Evolutionary conservation across 768 basidiomycete species (phyloP), one percentile per base, ranked within the genome.

Genomic region (Thelephora ganbajun): DNA sequence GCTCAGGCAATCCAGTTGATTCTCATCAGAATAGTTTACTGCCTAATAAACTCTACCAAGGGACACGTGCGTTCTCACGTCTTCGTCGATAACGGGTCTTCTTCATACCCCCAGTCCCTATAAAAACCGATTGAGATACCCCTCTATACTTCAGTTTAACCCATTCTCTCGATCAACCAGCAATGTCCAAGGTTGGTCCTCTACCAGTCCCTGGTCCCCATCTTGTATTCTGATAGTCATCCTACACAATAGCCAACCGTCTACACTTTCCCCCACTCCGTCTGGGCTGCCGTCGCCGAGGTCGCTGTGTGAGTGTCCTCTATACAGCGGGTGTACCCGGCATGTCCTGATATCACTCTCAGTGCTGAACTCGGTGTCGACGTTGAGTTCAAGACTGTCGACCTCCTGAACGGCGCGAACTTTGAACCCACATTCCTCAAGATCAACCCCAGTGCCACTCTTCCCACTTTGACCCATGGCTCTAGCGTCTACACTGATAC

Each of bases 391-490:
- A 62, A 64, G 55, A 51, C 53, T 35, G 51, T 71, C 49, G 65
- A 73, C 60, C 67, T 76, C 33, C 51, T 60, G 43, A 60, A 69
- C 23, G 75, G 74, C 36, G 69, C 64, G 49, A 76, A 76, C 55
- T 73, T 74, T 50, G 55, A 56, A 3, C 72, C 72, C 11, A 51
- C 59, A 6, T 76, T 76, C 58, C 47, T 75, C 42, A 57, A 62
- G 46, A 55, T 71, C 42, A 74, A 74, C 55, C 66, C 69, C 20
- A 56, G 60, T 20, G 70, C 57, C 1, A 73, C 71, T 13, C 53
- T 74, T 16, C 72, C 72, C 35, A 69, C 69, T 3, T 61, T 75
- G 19, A 57, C 56, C 11, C 56, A 58, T 6, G 65, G 60, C 45
- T 64, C 65, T 22, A 52, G 64, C 45, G 47, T 56, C 41, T 70